A percentile compares a stretch with the other conserved stretches of the same genome.
Conservation (phyloP, 176 grass and related monocot genomes). For the Oryza meridionalis region DNA sequence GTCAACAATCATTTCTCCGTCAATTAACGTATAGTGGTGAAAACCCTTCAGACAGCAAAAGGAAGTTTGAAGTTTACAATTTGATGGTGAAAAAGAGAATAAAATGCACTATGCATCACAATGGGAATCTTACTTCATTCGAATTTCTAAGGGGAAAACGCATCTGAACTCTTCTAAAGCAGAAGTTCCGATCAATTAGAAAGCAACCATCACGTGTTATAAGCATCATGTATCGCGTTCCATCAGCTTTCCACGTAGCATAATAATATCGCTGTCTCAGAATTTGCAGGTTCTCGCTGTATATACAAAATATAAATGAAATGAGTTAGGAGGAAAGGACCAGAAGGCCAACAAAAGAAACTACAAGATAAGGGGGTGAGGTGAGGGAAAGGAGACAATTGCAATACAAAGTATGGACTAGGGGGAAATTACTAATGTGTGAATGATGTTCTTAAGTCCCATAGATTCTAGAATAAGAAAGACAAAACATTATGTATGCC, state of each 20-base stretch:
- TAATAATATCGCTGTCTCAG: slow-evolving; percentile 95
- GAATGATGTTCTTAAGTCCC: background rate
- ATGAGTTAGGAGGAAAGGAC: slow-evolving; percentile 5
- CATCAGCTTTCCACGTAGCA: slow-evolving; percentile 99
- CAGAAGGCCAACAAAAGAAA: slow-evolving; percentile 21
- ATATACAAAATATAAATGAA: slow-evolving; percentile 35
- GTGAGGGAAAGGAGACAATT: background rate
- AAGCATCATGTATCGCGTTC: slow-evolving; percentile 98
- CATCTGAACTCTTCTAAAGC: slow-evolving; percentile 96
- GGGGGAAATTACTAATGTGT: background rate
- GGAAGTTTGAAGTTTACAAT: slow-evolving; percentile 13
- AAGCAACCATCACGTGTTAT: slow-evolving; percentile 75
- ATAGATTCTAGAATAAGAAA: background rate
- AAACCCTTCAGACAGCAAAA: slow-evolving; percentile 56
- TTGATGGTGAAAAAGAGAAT: background rate
- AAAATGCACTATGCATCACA: slow-evolving; percentile 10
- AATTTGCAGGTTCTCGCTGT: slow-evolving; percentile 88
- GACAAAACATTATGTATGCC: background rate
- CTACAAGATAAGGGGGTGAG: background rate
- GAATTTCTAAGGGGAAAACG: slow-evolving; percentile 77
- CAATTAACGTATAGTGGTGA: slow-evolving; percentile 49
- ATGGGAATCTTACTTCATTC: slow-evolving; percentile 55
- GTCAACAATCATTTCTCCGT: slow-evolving; percentile 56
- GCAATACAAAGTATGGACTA: background rate
- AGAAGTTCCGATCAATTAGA: slow-evolving; percentile 87